Evolutionary conservation across 2,329 filamentous ascomycete genomes (phyloP).

Genomic region (Aspergillus fructus): DNA sequence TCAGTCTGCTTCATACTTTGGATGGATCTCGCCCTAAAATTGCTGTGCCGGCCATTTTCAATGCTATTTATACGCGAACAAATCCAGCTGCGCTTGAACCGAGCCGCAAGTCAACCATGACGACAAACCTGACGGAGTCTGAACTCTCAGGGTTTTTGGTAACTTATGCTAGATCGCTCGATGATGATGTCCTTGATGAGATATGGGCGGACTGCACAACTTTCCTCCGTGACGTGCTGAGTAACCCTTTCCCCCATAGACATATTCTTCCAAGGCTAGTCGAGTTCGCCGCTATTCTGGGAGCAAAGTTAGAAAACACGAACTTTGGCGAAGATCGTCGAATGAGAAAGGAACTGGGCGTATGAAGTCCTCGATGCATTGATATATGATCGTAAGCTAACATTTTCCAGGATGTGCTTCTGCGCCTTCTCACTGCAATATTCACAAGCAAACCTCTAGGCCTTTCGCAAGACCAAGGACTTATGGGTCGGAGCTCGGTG

Average conservation of each 20-base stretch:
- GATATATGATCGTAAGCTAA: slow-evolving; percentile 17
- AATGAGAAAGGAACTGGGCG: slow-evolving; percentile 86
- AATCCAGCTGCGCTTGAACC: slow-evolving; percentile 79
- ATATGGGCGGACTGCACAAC: slow-evolving; percentile 94
- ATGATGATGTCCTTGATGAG: slow-evolving; percentile 97
- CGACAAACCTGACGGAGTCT: slow-evolving; percentile 76
- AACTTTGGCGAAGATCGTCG: slow-evolving; percentile 92
- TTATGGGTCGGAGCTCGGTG: slow-evolving; percentile 41
- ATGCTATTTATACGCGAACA: slow-evolving; percentile 91
- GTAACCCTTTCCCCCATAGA: slow-evolving; percentile 91
- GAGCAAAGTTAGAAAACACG: slow-evolving; percentile 95
- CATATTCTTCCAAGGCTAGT: slow-evolving; percentile 83
- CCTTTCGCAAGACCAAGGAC: slow-evolving; percentile 59
- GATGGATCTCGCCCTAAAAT: slow-evolving; percentile 89
- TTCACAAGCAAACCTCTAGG: slow-evolving; percentile 85
- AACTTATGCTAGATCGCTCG: slow-evolving; percentile 83
- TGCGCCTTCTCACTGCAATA: slow-evolving; percentile 83
- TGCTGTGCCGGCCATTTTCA: slow-evolving; percentile 90
- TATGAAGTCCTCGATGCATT: slow-evolving; percentile 48
- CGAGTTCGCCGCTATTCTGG: slow-evolving; percentile 84
- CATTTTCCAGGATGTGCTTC: slow-evolving; percentile 71
- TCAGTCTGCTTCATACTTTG: slow-evolving; percentile 84
- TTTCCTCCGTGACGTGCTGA: slow-evolving; percentile 84
- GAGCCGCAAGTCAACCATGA: slow-evolving; percentile 80
- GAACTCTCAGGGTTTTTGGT: slow-evolving; percentile 88